phyloP scores from a whole-genome alignment of 495 filamentous ascomycete genomes.

The Patellaria atrata region DNA sequence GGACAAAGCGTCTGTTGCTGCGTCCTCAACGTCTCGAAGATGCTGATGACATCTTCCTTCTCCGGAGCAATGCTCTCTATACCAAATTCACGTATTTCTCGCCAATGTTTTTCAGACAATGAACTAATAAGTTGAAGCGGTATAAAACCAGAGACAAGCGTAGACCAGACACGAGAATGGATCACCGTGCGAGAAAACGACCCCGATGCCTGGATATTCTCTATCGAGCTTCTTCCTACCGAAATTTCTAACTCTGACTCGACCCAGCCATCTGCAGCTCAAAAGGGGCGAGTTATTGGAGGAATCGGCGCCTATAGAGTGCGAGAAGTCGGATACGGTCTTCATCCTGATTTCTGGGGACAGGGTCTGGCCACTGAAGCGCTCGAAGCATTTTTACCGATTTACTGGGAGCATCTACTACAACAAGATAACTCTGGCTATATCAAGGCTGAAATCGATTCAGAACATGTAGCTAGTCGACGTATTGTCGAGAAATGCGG shows the following conservation, averaged over 20 bases:
- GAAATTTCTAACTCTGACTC: neutral
- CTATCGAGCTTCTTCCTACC: conserved; percentile 18
- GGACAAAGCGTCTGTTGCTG: conserved; percentile 15
- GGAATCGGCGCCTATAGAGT: conserved; percentile 15
- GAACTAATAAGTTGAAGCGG: no score
- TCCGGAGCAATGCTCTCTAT: no score
- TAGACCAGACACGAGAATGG: conserved; percentile 11
- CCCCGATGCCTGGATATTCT: conserved; percentile 16
- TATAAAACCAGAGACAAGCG: no score
- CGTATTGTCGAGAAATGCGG: conserved; percentile 16
- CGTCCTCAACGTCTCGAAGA: conserved; percentile 14
- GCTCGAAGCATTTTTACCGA: conserved; percentile 16
- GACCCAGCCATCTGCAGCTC: neutral
- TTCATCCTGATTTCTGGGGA: conserved; percentile 16
- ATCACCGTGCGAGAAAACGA: conserved; percentile 14
- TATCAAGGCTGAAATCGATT: conserved; percentile 13
- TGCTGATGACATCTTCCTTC: conserved; percentile 11
- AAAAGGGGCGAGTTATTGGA: conserved; percentile 13
- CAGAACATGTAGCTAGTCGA: conserved; percentile 13
- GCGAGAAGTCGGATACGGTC: conserved; percentile 20
- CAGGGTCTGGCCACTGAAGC: conserved; percentile 19
- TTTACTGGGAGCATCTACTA: conserved; percentile 18
- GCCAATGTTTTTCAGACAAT: no score
- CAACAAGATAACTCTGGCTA: conserved; percentile 16
- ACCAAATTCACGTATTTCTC: no score